Percentiles rank a stretch among this genome's conserved stretches.
These are phyloP conservation scores for Cucurbita maxima DNA, from an alignment of 306 rosid genomes.

Conservation along the genomic window DNA sequence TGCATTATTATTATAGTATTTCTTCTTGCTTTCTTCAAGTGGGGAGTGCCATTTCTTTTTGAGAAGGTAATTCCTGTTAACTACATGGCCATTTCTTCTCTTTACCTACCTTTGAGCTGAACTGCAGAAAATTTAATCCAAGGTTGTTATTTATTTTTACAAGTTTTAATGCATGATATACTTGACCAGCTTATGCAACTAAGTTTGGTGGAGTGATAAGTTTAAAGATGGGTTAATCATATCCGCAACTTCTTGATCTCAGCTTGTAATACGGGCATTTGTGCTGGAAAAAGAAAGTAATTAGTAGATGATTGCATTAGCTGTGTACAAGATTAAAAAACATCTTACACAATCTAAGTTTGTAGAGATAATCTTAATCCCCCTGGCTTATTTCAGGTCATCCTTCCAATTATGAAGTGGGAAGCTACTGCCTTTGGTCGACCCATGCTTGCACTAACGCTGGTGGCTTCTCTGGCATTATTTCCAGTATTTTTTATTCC, in stretches of 20 bases:
- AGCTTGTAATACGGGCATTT: not conserved
- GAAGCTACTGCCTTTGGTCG: conserved; percentile 98
- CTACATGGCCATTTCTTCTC: not conserved
- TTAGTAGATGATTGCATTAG: not conserved
- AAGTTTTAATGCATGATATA: not conserved
- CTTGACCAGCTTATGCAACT: not conserved
- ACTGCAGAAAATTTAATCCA: not conserved
- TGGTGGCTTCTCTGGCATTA: conserved; percentile 76
- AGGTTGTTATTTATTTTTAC: too few relatives aligned
- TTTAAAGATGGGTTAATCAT: not conserved
- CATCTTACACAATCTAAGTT: not conserved
- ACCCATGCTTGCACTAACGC: conserved; percentile 76
- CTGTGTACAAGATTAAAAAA: not conserved
- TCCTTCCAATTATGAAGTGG: conserved; percentile 83
- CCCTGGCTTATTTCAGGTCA: conserved; percentile 27
- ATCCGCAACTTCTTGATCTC: not conserved
- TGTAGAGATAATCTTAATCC: not conserved
- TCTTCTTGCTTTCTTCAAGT: conserved; percentile 35
- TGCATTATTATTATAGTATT: conserved; percentile 28
- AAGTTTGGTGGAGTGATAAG: not conserved
- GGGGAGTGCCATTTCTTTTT: conserved; percentile 80
- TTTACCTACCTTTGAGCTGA: not conserved
- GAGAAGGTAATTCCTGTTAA: conserved; percentile 41
- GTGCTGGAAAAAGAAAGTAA: not conserved
- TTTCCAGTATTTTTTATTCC: conserved; percentile 81